phyloP scores from a whole-genome alignment of 2,329 filamentous ascomycete genomes.

The Aspergillus intermedius region DNA sequence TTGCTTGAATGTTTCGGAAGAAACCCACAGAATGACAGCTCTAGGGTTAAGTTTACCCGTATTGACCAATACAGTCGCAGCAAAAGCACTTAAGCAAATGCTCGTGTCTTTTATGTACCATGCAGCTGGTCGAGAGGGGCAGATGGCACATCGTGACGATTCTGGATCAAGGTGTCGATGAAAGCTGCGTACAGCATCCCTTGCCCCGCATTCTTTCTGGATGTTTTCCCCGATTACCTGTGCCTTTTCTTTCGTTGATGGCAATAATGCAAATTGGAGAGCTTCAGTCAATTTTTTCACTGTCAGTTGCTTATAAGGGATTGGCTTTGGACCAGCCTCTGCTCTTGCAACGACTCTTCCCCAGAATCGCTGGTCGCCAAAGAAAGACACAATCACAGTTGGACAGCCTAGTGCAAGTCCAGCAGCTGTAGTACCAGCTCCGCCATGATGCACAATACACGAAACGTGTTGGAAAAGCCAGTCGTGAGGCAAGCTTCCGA shows the following conservation, averaged over 20 bases:
- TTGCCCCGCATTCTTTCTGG: slow-evolving; percentile 55
- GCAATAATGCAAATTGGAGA: slow-evolving; percentile 53
- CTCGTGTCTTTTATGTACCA: slow-evolving; percentile 66
- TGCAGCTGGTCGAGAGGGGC: slow-evolving; percentile 60
- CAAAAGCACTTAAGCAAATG: slow-evolving; percentile 62
- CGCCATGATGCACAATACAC: slow-evolving; percentile 75
- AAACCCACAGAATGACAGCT: slow-evolving; percentile 61
- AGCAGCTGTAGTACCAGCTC: slow-evolving; percentile 76
- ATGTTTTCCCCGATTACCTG: slow-evolving; percentile 57
- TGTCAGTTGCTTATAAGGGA: slow-evolving; percentile 61
- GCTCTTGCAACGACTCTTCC: slow-evolving; percentile 66
- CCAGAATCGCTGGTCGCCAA: slow-evolving; percentile 76
- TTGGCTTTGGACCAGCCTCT: slow-evolving; percentile 62
- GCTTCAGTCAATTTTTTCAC: slow-evolving; percentile 58
- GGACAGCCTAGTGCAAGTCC: slow-evolving; percentile 71
- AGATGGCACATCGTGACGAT: slow-evolving; percentile 59
- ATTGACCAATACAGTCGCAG: slow-evolving; percentile 60
- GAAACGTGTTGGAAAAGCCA: slow-evolving; percentile 78
- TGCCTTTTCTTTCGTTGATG: slow-evolving; percentile 52
- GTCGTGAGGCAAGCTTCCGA: slow-evolving; percentile 78
- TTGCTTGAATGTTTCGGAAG: no score
- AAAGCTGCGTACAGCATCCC: slow-evolving; percentile 59
- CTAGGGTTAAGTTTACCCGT: slow-evolving; percentile 58
- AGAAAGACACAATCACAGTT: slow-evolving; percentile 78
- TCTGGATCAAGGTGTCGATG: slow-evolving; percentile 60